phyloP scores from a whole-genome alignment of 768 basidiomycete genomes.

The Bullera alba region DNA sequence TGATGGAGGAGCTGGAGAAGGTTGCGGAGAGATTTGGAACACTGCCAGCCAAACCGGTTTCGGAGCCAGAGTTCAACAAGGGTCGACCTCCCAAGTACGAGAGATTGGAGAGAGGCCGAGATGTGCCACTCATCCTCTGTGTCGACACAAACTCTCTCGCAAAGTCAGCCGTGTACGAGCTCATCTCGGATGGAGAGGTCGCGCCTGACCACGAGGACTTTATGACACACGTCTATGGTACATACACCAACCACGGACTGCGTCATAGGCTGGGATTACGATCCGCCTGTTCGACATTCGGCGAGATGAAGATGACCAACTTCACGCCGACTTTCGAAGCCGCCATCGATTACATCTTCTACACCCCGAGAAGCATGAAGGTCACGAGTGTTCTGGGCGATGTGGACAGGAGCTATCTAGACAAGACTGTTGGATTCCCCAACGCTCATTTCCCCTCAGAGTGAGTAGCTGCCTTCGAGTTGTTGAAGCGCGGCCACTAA shows the following conservation, averaged over 20 bases:
- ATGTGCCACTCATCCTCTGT: conserved; percentile 83
- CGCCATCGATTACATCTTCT: conserved; percentile 91
- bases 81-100: conserved; percentile 36
- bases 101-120: conserved; percentile 54
- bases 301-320: conserved; percentile 72
- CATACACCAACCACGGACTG: conserved; percentile 74
- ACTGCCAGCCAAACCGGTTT: conserved; percentile 57
- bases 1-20: conserved; percentile 90
- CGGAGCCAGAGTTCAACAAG: conserved; percentile 23
- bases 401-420: conserved; percentile 74
- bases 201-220: conserved; percentile 80
- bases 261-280: conserved; percentile 71
- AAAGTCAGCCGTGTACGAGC: conserved; percentile 83
- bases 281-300: conserved; percentile 66
- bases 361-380: conserved; percentile 62
- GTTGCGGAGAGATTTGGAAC: conserved; percentile 74
- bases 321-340: conserved; percentile 81
- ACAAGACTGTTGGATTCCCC: conserved; percentile 91
- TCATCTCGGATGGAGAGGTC: conserved; percentile 61
- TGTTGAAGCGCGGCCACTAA: not conserved
- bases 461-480: conserved; percentile 53
- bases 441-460: conserved; percentile 95
- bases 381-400: conserved; percentile 81
- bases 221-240: conserved; percentile 81
- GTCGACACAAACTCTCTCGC: conserved; percentile 96